Percentiles rank a stretch among this genome's conserved stretches.
These are phyloP conservation scores for Moesziomyces aphidis DNA, from an alignment of 1,284 basidiomycete genomes.

Conservation along the genomic window DNA sequence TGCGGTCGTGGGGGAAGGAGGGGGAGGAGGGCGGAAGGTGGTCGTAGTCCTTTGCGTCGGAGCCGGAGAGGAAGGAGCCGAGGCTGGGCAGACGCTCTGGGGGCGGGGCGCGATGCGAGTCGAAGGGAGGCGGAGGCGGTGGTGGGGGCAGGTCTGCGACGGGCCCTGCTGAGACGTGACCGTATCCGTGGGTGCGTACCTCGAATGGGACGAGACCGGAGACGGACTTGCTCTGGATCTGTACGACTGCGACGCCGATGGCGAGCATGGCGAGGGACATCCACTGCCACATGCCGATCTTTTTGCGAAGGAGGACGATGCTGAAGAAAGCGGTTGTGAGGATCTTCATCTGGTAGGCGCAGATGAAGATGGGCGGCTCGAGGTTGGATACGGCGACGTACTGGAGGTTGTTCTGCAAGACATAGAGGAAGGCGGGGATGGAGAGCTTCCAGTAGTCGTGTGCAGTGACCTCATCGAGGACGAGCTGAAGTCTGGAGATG, in stretches of 20 bases:
- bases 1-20: constrained; percentile 36
- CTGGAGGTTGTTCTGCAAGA: constrained; percentile 89
- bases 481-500: constrained; percentile 20
- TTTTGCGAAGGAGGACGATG: constrained; percentile 85
- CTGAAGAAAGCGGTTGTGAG: constrained; percentile 95
- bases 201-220: constrained; percentile 49
- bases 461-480: constrained; percentile 70
- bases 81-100: constrained; percentile 47
- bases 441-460: constrained; percentile 95
- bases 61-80: constrained; percentile 30
- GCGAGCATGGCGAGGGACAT: constrained; percentile 84
- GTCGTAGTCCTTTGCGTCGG: constrained; percentile 28
- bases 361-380: constrained; percentile 93
- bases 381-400: constrained; percentile 93
- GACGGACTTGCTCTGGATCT: constrained; percentile 72
- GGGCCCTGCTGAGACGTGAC: constrained; percentile 37
- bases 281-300: constrained; percentile 83
- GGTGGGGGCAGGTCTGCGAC: constrained; percentile 37
- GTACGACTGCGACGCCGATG: constrained; percentile 90
- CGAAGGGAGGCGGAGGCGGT: constrained; percentile 61
- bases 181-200: constrained; percentile 43
- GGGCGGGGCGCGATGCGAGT: constrained; percentile 56
- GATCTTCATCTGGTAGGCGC: constrained; percentile 75
- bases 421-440: constrained; percentile 93
- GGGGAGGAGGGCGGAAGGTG: constrained; percentile 44